Evolutionary conservation across 2,329 filamentous ascomycete species (phyloP), one percentile per base, ranked within the genome.

Genomic region (Fusarium chaquense): DNA sequence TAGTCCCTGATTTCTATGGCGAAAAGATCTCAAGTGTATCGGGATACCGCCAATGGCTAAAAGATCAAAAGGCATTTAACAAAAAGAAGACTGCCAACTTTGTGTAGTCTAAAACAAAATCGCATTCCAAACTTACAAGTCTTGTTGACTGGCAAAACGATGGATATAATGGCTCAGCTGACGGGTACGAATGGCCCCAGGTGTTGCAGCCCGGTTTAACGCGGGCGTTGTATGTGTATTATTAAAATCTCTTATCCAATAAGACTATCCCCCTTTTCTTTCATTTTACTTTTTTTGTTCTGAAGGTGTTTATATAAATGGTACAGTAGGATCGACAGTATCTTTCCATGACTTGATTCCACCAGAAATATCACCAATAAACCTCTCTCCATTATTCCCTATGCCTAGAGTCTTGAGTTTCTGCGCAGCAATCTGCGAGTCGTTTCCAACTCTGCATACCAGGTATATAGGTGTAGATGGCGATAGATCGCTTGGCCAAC

Each of bases 41-140:
- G 56, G 94, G 93, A 47, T 99, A 98, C 80, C 86, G 96, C 76
- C 91, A 93, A 79, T 99, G 96, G 96, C 83, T 99, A 76, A 98
- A 97, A 85, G 96, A 99, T 78, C 96, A 98, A 85, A 87, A 95
- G 67, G 95, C 94, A 12, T 99, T 97, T 83, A 97, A 97, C 83
- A 94, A 94, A 85, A 97, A 97, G 88, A 91, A 97, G 88, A 90
- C 89, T 79, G 88, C 83, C 71, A 88, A 83, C 75, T 89, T 90
- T 79, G 81, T 90, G 69, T 90, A 79, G 46, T 56, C 49, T 16
- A 13, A 16, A 56, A 43, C 24, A 60, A 46, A 44, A 35, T 49
- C 36, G 46, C 50, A 50, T 47, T 44, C 47, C 15, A 40, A 56
- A 28, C 47, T 51, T 20, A n/a, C 45, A 36, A 44, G 32, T 24